These are phyloP conservation scores for Ogataea haglerorum DNA, from an alignment of 805 yeast genomes.

Conservation along the genomic window DNA sequence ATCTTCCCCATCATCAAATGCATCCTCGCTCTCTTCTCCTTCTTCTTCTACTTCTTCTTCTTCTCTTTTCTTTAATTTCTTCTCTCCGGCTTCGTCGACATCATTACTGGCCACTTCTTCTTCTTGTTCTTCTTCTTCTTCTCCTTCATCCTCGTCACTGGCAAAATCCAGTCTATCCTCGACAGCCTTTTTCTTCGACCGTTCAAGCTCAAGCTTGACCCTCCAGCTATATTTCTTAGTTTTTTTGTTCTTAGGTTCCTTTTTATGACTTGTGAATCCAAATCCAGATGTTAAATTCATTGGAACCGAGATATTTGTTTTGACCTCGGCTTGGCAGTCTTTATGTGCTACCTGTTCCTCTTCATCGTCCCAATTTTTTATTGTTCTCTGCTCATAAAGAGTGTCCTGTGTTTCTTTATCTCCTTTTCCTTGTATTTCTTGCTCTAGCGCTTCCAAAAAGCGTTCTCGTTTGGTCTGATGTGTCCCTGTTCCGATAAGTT, in stretches of 20 bases:
- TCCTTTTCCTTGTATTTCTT: slow-evolving; percentile 70
- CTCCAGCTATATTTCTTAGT: slow-evolving; percentile 75
- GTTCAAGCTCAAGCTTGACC: slow-evolving; percentile 48
- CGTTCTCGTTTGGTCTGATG: slow-evolving; percentile 61
- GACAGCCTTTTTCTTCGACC: slow-evolving; percentile 35
- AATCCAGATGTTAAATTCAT: slow-evolving; percentile 54
- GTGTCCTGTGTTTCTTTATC: slow-evolving; percentile 58
- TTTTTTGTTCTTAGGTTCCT: slow-evolving; percentile 40
- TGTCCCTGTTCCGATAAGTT: slow-evolving; percentile 68
- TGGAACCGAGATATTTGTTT: too few relatives aligned
- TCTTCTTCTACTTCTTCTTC: slow-evolving; percentile 28
- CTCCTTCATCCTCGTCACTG: slow-evolving; percentile 27
- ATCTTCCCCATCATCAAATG: slow-evolving; percentile 32
- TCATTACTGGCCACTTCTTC: slow-evolving; percentile 6
- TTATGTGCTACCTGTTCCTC: slow-evolving; percentile 4
- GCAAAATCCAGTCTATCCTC: slow-evolving; percentile 66
- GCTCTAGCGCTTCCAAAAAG: slow-evolving; percentile 67
- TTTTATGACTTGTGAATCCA: slow-evolving; percentile 55
- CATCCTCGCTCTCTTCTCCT: slow-evolving; percentile 28
- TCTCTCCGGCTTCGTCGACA: slow-evolving; percentile 24
- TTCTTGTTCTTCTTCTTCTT: slow-evolving; percentile 22
- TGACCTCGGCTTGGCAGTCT: too few relatives aligned
- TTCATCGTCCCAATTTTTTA: slow-evolving; percentile 55
- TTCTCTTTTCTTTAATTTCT: slow-evolving; percentile 25
- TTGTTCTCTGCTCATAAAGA: slow-evolving; percentile 65